These are phyloP conservation scores for Venturia effusa DNA, from an alignment of 2,329 filamentous ascomycete species.

Conservation along the genomic window DNA sequence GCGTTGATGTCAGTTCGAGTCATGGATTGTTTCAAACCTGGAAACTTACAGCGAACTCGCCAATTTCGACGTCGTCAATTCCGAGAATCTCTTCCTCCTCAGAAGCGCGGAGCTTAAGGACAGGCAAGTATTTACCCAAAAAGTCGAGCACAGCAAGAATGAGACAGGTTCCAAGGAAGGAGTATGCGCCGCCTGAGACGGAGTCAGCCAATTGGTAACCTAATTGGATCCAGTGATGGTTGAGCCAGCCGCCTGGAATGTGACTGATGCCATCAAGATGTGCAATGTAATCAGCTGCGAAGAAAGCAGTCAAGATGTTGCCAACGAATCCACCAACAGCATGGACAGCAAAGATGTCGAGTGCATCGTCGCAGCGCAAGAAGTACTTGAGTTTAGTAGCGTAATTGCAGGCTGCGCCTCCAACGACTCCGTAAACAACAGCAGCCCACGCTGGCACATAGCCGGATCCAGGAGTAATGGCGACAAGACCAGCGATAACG, in stretches of 20 bases:
- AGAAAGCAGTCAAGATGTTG: conserved; percentile 70
- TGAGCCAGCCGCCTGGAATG: conserved; percentile 71
- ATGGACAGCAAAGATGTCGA: conserved; percentile 83
- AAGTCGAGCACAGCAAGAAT: conserved; percentile 53
- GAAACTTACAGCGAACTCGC: conserved; percentile 66
- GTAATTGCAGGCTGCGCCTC: conserved; percentile 73
- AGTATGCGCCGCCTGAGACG: conserved; percentile 63
- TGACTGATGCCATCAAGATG: conserved; percentile 59
- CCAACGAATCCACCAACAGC: conserved; percentile 68
- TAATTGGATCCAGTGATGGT: conserved; percentile 73
- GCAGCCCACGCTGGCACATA: conserved; percentile 79
- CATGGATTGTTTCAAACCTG: not conserved
- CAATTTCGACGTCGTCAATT: conserved; percentile 83
- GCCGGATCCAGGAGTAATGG: conserved; percentile 80
- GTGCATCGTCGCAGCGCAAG: conserved; percentile 67
- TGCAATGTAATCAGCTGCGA: conserved; percentile 77
- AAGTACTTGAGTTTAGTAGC: conserved; percentile 86
- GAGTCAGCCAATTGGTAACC: conserved; percentile 79
- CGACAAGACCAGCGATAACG: conserved; percentile 75
- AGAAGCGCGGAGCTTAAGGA: conserved; percentile 59
- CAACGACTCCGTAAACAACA: conserved; percentile 66
- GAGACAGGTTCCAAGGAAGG: conserved; percentile 64
- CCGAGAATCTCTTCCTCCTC: conserved; percentile 75
- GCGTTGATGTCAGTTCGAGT: conserved; percentile 7
- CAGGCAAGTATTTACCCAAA: conserved; percentile 67